Conservation (phyloP, 2,329 filamentous ascomycete genomes). For the Aulographum hederae region DNA sequence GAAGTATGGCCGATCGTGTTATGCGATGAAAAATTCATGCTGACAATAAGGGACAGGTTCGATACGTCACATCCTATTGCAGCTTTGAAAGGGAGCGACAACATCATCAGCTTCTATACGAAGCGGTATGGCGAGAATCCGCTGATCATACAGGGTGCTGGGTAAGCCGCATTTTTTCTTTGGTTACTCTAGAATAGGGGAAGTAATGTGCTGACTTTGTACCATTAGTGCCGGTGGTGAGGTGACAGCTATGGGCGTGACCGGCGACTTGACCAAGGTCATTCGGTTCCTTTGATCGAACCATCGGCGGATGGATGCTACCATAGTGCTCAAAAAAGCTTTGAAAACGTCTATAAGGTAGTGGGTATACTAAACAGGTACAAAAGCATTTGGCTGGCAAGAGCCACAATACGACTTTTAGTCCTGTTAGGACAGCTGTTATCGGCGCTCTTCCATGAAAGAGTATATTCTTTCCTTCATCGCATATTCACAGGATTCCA, state of each 20-base stretch:
- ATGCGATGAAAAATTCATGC: not conserved
- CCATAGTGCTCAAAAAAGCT: too few relatives aligned
- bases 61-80: constrained; percentile 83
- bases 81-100: constrained; percentile 88
- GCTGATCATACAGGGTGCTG: constrained; percentile 84
- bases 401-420: too few relatives aligned
- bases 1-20: constrained; percentile 35
- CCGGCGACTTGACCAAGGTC: constrained; percentile 83
- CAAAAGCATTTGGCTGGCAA: too few relatives aligned
- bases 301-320: too few relatives aligned
- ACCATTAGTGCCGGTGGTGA: constrained; percentile 56
- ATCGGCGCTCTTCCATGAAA: too few relatives aligned
- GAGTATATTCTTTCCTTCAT: too few relatives aligned
- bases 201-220: not conserved
- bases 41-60: constrained; percentile 13
- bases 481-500: too few relatives aligned
- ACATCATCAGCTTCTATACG: constrained; percentile 98
- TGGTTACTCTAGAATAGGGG: not conserved
- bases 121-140: constrained; percentile 84
- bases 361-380: too few relatives aligned
- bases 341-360: too few relatives aligned
- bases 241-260: constrained; percentile 95
- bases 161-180: constrained; percentile 21
- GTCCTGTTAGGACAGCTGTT: too few relatives aligned
- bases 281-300: constrained; percentile 46